A percentile compares a stretch with the other conserved stretches of the same genome.
phyloP scores from a whole-genome alignment of 2,329 filamentous ascomycete species.

The Cladosporium sp. region DNA sequence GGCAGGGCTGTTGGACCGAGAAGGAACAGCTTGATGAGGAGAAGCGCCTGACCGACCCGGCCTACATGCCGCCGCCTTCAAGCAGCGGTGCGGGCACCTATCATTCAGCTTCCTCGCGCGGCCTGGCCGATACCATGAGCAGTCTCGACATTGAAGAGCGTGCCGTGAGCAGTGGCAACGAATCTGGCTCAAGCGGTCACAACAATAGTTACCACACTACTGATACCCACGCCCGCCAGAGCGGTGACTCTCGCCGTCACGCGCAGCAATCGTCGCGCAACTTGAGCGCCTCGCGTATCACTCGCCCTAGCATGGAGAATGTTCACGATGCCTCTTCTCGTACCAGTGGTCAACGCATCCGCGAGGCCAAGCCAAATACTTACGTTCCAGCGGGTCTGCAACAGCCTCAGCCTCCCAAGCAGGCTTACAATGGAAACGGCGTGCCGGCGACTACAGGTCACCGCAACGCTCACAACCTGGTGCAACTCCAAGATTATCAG shows the following conservation, averaged over 20 bases:
- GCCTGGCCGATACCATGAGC: conserved; percentile 28
- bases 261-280: conserved; percentile 12
- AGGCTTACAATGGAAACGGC: not conserved
- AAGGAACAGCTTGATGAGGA: conserved; percentile 73
- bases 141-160: conserved; percentile 27
- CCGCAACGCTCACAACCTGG: conserved; percentile 2
- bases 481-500: not conserved
- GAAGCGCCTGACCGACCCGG: conserved; percentile 16
- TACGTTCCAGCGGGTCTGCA: conserved; percentile 27
- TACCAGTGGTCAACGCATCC: not conserved
- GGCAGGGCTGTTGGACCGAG: conserved; percentile 94
- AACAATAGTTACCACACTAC: conserved; percentile 1
- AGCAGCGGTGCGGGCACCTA: conserved; percentile 3
- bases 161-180: conserved; percentile 23
- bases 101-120: conserved; percentile 24
- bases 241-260: not conserved
- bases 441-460: not conserved
- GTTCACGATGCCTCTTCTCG: not conserved
- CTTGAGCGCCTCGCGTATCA: not conserved
- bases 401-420: conserved; percentile 6
- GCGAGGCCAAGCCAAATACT: conserved; percentile 25
- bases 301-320: conserved; percentile 11
- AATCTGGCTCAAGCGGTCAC: conserved; percentile 14
- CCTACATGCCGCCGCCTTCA: conserved; percentile 14
- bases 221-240: not conserved